Percentiles rank a stretch among this genome's conserved stretches.
These are phyloP conservation scores for Amanita exitialis DNA, from an alignment of 768 basidiomycete species.

Conservation along the genomic window DNA sequence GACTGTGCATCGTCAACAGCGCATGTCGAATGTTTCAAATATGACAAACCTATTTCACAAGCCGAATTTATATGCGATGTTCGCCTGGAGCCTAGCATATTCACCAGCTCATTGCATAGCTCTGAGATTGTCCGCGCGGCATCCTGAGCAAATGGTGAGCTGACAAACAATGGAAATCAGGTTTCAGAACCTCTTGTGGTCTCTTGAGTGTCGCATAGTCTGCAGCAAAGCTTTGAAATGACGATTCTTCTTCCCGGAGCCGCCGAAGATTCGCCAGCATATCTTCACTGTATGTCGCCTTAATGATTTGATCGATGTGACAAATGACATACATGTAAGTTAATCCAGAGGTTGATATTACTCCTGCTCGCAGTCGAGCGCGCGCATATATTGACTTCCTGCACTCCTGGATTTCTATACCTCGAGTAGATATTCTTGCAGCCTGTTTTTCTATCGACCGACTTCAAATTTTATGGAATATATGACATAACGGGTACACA, in stretches of 20 bases:
- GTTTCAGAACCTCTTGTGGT: conserved; percentile 16
- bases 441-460: conserved; percentile 16
- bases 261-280: conserved; percentile 16
- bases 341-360: conserved; percentile 7
- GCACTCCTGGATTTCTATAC: conserved; percentile 16
- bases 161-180: background rate
- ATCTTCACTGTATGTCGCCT: conserved; percentile 17
- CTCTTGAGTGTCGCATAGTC: conserved; percentile 16
- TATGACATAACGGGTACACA: background rate
- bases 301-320: background rate
- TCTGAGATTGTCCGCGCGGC: conserved; percentile 14
- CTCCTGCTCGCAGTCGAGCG: conserved; percentile 14
- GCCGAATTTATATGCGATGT: conserved; percentile 22
- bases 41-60: conserved; percentile 25
- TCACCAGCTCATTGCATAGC: conserved; percentile 17
- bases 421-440: conserved; percentile 16
- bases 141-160: conserved; percentile 11
- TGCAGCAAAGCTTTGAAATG: conserved; percentile 15
- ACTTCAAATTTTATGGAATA: conserved; percentile 2
- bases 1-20: conserved; percentile 14
- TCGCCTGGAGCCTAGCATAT: conserved; percentile 24
- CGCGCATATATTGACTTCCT: conserved; percentile 15
- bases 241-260: conserved; percentile 18
- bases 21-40: background rate
- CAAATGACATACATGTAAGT: conserved; percentile 16